Base-by-base conservation (phyloP, 768 basidiomycete species). In the Boletus subcaerulescens region DNA sequence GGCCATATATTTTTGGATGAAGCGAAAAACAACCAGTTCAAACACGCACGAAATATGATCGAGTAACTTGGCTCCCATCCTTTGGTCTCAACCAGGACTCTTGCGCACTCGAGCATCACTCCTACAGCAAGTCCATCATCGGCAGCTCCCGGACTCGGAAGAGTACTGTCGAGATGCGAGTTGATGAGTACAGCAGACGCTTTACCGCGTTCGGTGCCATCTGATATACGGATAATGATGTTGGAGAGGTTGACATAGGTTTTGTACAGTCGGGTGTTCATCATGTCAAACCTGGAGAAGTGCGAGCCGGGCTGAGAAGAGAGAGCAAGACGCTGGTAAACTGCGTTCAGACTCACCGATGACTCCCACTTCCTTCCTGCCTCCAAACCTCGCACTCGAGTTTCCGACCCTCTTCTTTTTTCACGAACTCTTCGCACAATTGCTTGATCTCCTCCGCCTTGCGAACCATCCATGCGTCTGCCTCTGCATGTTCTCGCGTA, bases 381-480 rank as follows among this genome's bases (percentile, higher is more conserved):
- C 87, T 77, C 89, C 91, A 96, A 0, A 95, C 84, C 65, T 97
- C 93, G 63, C 96, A 94, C 65, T 95, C 78, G n/a, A 96, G 73
- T 43, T 85, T 85, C 45, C 85, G 74, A 5, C 61, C 73, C 0
- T 57, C 64, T 55, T 56, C 76, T 71, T 65, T 68, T 32, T 66
- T 65, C 8, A 80, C 77, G 29, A 82, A 70, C 45, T 71, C 71
- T 43, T 87, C 83, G 65, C 93, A 95, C 48, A 84, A 71, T 32
- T 71, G 69, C 63, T 84, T 76, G 36, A 95, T 68, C 42, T 76
- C 75, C 50, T 84, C 73, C 3, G 87, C 87, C 62, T 87, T 81
- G 44, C 80, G 72, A 20, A 86, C 65, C 80, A 95, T 85, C 85
- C 93, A 98, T 24, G 77, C 73, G 61, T 97, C 94, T 4, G 89